Evolutionary conservation across 2,329 filamentous ascomycete species (phyloP), one percentile per base, ranked within the genome.

Genomic region (Botrytis tulipae): DNA sequence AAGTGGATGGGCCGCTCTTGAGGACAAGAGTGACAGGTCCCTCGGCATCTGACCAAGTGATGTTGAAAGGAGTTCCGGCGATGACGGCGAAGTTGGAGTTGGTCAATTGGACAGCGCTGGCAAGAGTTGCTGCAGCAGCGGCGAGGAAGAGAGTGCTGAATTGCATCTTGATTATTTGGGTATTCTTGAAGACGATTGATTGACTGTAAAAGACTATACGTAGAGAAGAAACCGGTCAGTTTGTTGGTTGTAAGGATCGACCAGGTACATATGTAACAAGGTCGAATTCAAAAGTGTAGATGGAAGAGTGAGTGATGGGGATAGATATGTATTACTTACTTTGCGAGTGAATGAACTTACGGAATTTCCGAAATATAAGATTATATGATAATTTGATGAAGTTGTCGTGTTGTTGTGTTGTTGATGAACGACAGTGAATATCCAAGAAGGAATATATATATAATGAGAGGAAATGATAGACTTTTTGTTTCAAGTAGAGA

Each of bases 11-110:
- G 29, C 79, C 80, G 57, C 77, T 76, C 77, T 78, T 80, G 32
- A 81, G 73, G 20, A 75, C 46, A 40, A 81, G 63, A 29, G 77
- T 79, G 29, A 81, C 79, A 29, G 78, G 73, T 25, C 79, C 79
- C 1, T 71, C 16, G 29, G 77, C 77, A 20, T 73, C 74, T 25
- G 74, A 40, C 80, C 80, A 81, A 59, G 75, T 78, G 68, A 81
- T 73, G 22, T 73, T 76, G 69, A 80, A 77, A 29, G 78, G 37
- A 6, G 71, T 18, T 14, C 79, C 79, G 48, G 76, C 77, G 25
- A 73, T 74, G 63, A 80, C 71, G 3, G 63, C 72, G 71, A 78
- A 80, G n/a, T 71, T 57, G 5, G 76, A 29, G 63, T 78, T 81
- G 65, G 78, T 80, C 75, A 81, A 75, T 25, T 75, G 22, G 25